Conservation (phyloP, 2,329 filamentous ascomycete species). For the Metarhizium anisopliae region DNA sequence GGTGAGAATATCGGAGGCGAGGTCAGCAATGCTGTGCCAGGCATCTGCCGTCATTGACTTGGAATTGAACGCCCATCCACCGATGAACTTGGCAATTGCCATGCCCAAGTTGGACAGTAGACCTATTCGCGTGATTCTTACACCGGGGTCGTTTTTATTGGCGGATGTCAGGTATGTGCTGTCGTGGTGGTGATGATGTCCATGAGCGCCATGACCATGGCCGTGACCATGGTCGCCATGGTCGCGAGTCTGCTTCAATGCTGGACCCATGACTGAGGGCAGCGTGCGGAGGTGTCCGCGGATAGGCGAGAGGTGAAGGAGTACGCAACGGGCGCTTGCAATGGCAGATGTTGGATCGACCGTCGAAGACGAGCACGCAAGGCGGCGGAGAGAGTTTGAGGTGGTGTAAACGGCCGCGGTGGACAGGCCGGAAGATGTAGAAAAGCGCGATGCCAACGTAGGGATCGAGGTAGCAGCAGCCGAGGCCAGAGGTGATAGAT, state of each 20-base stretch:
- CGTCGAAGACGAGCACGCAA: conserved; percentile 1
- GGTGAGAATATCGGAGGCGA: conserved; percentile 91
- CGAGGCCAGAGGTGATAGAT: neutral
- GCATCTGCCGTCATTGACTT: conserved; percentile 89
- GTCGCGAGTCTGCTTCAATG: conserved; percentile 23
- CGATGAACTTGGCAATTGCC: conserved; percentile 86
- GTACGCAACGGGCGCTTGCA: conserved; percentile 4
- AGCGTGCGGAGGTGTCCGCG: conserved; percentile 13
- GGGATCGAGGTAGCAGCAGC: neutral
- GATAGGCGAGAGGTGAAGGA: conserved; percentile 13
- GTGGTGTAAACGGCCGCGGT: neutral
- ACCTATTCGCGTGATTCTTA: conserved; percentile 51
- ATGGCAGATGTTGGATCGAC: conserved; percentile 2
- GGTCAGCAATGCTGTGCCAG: conserved; percentile 89
- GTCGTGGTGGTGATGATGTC: conserved; percentile 78
- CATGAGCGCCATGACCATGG: conserved; percentile 26
- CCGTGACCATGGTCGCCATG: conserved; percentile 20
- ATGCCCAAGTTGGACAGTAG: conserved; percentile 80
- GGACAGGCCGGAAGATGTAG: conserved; percentile 3
- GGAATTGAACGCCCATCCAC: conserved; percentile 90
- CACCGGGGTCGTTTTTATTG: conserved; percentile 62
- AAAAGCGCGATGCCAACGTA: conserved; percentile 2
- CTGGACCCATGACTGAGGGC: conserved; percentile 19
- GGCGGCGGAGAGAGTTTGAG: neutral
- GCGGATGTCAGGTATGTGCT: conserved; percentile 89